Conservation (phyloP, 345 rosid genomes). For the Cochlearia excelsa region DNA sequence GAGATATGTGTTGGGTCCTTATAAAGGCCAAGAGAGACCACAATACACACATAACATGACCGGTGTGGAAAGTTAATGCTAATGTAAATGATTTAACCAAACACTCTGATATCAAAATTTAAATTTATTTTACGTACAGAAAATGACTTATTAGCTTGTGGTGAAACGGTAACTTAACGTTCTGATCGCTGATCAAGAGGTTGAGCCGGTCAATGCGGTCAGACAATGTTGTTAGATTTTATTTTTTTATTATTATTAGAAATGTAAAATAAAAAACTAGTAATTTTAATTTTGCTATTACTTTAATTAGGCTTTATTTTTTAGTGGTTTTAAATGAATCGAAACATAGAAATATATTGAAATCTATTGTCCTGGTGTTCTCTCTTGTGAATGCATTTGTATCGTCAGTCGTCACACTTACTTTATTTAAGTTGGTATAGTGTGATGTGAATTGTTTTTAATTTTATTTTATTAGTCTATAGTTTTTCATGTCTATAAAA, state of each 20-base stretch:
- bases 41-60: not conserved
- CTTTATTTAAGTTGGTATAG: too few species aligned
- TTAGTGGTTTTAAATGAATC: not conserved
- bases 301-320: not conserved
- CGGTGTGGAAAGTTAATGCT: constrained; percentile 33
- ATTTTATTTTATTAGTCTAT: too few species aligned
- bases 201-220: constrained; percentile 22
- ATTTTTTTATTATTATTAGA: too few species aligned
- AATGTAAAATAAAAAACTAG: too few species aligned
- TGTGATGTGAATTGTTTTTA: too few species aligned
- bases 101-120: constrained; percentile 24
- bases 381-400: not conserved
- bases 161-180: constrained; percentile 23
- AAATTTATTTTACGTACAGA: constrained; percentile 31
- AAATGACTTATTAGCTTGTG: constrained; percentile 19
- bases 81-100: constrained; percentile 35
- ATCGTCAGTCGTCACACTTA: too few species aligned
- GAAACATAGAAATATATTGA: not conserved
- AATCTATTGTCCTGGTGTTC: not conserved
- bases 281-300: too few species aligned
- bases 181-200: constrained; percentile 6
- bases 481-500: too few species aligned
- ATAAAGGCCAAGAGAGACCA: constrained; percentile 25
- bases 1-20: constrained; percentile 31
- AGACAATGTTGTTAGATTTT: not conserved